Base-by-base conservation (phyloP, 192 early-diverging fungal species). In the Podila minutissima region DNA sequence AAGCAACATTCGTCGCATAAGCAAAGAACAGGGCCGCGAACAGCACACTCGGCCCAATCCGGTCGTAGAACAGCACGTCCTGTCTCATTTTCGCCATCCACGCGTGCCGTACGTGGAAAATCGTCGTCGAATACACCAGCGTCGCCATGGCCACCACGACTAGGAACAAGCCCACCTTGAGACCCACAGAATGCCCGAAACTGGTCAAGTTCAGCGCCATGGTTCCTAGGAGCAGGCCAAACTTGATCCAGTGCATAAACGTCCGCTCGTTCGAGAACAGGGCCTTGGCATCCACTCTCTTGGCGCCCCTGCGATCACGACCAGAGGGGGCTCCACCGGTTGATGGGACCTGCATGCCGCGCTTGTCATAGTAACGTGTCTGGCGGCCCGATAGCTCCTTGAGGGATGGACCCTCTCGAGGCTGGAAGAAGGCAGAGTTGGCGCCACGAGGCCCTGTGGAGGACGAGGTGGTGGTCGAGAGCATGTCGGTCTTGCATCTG, bases 221-320 rank as follows among this genome's bases (percentile, higher is more conserved):
- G 15, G 86, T 87, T 28, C 90, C 89, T 38, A 92, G 83, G 26
- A 91, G 74, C 58, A 89, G 86, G 28, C 91, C 88, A 64, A 94
- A 89, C 65, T 90, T 93, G 60, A 94, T 84, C 94, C 94, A 96
- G 50, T 89, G 83, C 79, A 96, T 87, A 67, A 94, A 95, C 2
- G 95, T 96, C 62, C 95, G 89, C 84, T 96, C 95, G 83, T 97
- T 97, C 38, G 94, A 93, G 84, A 97, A 96, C 82, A 94, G 94
- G 59, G 91, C 88, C 68, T 97, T 97, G 20, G 90, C 89, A 22
- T 90, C 85, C 0, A 74, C 64, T 33, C 33, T 51, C n/a, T 46
- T 61, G 12, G 72, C 62, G 0, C 67, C 26, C 8, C 69, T 79
- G 15, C 57, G 61, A 19, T 51, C 55, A 31, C 37, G 41, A 3